Conservation (phyloP, 352 stramenopile genomes). For the Pythium utonaiense region DNA sequence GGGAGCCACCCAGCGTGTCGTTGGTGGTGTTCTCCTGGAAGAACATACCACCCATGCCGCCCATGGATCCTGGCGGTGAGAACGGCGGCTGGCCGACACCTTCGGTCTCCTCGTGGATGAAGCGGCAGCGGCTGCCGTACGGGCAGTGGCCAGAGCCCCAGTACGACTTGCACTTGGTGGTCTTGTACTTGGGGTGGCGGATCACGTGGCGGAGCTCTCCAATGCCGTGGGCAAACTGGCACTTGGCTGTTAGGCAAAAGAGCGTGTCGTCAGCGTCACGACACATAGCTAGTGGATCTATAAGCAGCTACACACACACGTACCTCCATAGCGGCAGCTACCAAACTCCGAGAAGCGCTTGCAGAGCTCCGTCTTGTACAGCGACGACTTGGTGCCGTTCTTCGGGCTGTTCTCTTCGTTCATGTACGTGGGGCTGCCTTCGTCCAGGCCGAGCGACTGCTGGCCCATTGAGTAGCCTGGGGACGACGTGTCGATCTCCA, state of each 20-base stretch:
- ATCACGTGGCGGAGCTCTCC: conserved; percentile 79
- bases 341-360: conserved; percentile 86
- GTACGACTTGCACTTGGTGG: conserved; percentile 91
- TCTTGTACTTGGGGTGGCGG: conserved; percentile 90
- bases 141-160: conserved; percentile 85
- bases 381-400: conserved; percentile 81
- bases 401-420: conserved; percentile 83
- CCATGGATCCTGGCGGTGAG: conserved; percentile 32
- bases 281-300: background rate
- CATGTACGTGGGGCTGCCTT: conserved; percentile 46
- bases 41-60: conserved; percentile 49
- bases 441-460: conserved; percentile 13
- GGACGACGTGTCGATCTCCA: conserved; percentile 61
- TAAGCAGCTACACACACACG: no score
- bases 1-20: conserved; percentile 16
- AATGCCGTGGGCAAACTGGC: conserved; percentile 83
- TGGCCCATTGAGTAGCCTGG: conserved; percentile 18
- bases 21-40: conserved; percentile 49
- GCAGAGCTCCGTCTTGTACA: conserved; percentile 88
- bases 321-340: conserved; percentile 83
- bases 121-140: conserved; percentile 84
- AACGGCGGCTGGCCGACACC: conserved; percentile 54
- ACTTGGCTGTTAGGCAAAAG: conserved; percentile 55
- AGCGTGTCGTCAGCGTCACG: background rate
- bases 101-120: conserved; percentile 85